These are phyloP conservation scores for Rhodofomes roseus DNA, from an alignment of 1,284 basidiomycete species.

Conservation along the genomic window DNA sequence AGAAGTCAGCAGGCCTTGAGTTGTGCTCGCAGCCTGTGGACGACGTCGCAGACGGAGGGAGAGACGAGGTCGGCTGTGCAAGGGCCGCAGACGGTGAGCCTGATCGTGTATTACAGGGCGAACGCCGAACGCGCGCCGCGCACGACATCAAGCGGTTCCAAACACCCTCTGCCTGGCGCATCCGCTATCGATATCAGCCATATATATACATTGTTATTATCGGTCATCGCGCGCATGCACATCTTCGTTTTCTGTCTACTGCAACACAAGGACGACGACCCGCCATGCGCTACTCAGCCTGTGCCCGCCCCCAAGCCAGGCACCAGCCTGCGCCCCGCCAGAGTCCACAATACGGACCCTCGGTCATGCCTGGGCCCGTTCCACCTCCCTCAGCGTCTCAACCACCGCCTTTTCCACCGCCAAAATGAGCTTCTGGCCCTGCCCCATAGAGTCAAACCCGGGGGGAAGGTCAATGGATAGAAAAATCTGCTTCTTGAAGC, in stretches of 20 bases:
- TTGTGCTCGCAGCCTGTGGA: slow-evolving; percentile 6
- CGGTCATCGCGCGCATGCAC: background rate
- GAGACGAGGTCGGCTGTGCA: slow-evolving; percentile 22
- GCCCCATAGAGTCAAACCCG: slow-evolving; percentile 38
- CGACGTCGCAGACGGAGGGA: slow-evolving; percentile 13
- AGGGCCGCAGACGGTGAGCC: slow-evolving; percentile 21
- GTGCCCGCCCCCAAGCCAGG: background rate
- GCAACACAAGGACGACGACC: background rate
- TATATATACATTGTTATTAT: background rate
- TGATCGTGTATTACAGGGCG: slow-evolving; percentile 21
- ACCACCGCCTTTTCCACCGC: slow-evolving; percentile 59
- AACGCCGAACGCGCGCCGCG: slow-evolving; percentile 21
- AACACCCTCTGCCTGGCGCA: background rate
- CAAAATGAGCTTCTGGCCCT: slow-evolving; percentile 43
- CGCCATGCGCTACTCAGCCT: too few species aligned
- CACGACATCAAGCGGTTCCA: slow-evolving; percentile 11
- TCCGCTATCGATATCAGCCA: slow-evolving; percentile 10
- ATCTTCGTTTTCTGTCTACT: background rate
- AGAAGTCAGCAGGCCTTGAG: background rate
- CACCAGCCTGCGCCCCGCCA: too few species aligned
- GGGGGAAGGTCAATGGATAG: slow-evolving; percentile 63
- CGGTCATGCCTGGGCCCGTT: slow-evolving; percentile 16
- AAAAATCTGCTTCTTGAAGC: slow-evolving; percentile 65
- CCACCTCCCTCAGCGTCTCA: slow-evolving; percentile 41
- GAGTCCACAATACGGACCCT: background rate